Evolutionary conservation across 352 stramenopile species (phyloP), one percentile per base, ranked within the genome.

Genomic region (Globisporangium okanoganense): DNA sequence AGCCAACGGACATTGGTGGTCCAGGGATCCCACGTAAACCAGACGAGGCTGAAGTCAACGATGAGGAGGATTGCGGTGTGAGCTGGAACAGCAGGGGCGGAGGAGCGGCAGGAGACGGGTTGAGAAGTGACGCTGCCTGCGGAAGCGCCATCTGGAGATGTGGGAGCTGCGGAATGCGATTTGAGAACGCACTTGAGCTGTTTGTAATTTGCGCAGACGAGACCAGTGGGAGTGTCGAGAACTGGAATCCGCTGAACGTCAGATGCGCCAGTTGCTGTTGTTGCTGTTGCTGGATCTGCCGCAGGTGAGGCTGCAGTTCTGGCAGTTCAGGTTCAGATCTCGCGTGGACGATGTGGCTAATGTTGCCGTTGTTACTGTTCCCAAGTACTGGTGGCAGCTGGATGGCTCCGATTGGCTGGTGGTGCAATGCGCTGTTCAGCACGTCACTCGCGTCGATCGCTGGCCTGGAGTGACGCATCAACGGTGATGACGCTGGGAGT

Each of bases 81-180:
- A 69, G 45, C 2, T 69, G 55, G 2, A 59, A 75, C 40, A 75
- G 49, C 18, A 76, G 67, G 13, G 73, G 38, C 16, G 76, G 58
- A 20, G 72, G 72, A 2, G 67, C 66, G 16, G 70, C 69, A 5
- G 64, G 64, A 12, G 66, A 64, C 2, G 69, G 20, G 29, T 75
- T 76, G 27, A 90, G 57, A 16, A 85, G 56, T 2, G 77, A 71
- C 20, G 82, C 71, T 16, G 72, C 62, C 10, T 82, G 76, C 3
- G 73, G 62, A 3, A 85, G 72, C 58, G 83, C 66, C 38, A 85
- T 67, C 55, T 84, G 75, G 18, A 87, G 64, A 61, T 87, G 75
- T 57, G 78, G 75, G 27, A 87, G 61, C 49, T 69, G 73, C n/a
- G 65, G 65, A 2, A 76, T 72, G 5, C 70, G 61, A 22, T 86